Percentiles rank a stretch among this genome's conserved stretches.
Evolutionary conservation across 148 eudicot species (phyloP).

Genomic region (Silene uniflora): DNA sequence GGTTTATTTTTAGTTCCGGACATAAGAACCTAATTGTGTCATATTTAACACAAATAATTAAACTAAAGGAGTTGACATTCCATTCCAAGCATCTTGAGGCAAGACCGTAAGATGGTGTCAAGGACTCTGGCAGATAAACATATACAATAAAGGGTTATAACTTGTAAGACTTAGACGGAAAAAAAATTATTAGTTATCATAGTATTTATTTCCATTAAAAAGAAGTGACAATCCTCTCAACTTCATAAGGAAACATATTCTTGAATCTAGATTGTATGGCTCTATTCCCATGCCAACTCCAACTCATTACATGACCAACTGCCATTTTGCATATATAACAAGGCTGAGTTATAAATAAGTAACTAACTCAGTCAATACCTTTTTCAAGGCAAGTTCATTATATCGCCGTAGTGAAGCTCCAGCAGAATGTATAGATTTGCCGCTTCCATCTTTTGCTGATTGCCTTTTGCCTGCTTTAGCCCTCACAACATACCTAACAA

Average conservation of each 20-base stretch:
- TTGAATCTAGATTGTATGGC: background rate
- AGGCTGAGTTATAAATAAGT: background rate
- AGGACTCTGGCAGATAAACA: background rate
- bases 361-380: conserved; percentile 40
- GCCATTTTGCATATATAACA: background rate
- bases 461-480: conserved; percentile 94
- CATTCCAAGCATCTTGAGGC: background rate
- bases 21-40: background rate
- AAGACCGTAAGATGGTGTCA: background rate
- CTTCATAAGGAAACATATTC: too few relatives aligned
- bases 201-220: background rate
- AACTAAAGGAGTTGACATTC: background rate
- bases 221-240: too few relatives aligned
- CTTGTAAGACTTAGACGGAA: background rate
- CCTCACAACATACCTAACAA: conserved; percentile 79
- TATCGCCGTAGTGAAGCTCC: conserved; percentile 93
- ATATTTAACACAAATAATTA: background rate
- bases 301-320: background rate
- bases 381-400: conserved; percentile 87
- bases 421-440: conserved; percentile 77
- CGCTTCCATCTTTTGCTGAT: conserved; percentile 86
- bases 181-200: background rate
- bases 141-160: background rate
- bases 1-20: background rate
- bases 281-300: background rate